Conservation (phyloP, 768 basidiomycete species). For the Hebeloma cylindrosporum region DNA sequence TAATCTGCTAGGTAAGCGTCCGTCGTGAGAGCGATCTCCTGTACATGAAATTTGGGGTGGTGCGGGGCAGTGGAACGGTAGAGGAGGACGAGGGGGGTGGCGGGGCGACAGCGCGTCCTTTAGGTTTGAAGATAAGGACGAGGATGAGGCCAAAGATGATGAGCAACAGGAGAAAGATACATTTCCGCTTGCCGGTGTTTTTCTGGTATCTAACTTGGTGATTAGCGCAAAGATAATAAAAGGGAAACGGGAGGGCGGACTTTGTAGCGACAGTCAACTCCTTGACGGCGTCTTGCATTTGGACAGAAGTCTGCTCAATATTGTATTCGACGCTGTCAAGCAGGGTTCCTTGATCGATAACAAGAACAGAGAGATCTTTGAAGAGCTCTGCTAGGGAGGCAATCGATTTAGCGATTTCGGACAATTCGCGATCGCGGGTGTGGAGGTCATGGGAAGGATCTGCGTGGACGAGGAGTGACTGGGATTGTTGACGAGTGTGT, state of each 20-base stretch:
- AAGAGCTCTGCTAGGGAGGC: constrained; percentile 91
- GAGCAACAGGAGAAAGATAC: constrained; percentile 89
- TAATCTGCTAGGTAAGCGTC: too few species aligned
- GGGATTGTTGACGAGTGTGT: constrained; percentile 39
- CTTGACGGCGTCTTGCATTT: constrained; percentile 79
- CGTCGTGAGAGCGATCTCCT: too few species aligned
- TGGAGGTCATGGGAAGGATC: constrained; percentile 42
- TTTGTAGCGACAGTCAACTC: constrained; percentile 81
- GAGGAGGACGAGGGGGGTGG: constrained; percentile 25
- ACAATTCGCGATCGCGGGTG: constrained; percentile 66
- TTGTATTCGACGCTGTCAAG: constrained; percentile 98
- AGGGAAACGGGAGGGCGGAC: constrained; percentile 42
- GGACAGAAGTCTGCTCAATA: constrained; percentile 85
- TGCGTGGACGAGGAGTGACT: constrained; percentile 41
- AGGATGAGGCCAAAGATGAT: constrained; percentile 87
- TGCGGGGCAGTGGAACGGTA: constrained; percentile 13
- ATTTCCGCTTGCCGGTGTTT: constrained; percentile 88
- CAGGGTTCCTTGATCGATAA: constrained; percentile 97
- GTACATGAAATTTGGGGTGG: constrained; percentile 1
- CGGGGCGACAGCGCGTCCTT: constrained; percentile 43
- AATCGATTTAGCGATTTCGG: constrained; percentile 90
- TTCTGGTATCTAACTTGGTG: constrained; percentile 74
- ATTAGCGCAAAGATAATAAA: constrained; percentile 12
- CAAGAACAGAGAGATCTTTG: constrained; percentile 88
- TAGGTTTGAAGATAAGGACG: constrained; percentile 92